Evolutionary conservation across 768 basidiomycete genomes (phyloP), one percentile per base, ranked within the genome.

Genomic region (Amanita muscaria): DNA sequence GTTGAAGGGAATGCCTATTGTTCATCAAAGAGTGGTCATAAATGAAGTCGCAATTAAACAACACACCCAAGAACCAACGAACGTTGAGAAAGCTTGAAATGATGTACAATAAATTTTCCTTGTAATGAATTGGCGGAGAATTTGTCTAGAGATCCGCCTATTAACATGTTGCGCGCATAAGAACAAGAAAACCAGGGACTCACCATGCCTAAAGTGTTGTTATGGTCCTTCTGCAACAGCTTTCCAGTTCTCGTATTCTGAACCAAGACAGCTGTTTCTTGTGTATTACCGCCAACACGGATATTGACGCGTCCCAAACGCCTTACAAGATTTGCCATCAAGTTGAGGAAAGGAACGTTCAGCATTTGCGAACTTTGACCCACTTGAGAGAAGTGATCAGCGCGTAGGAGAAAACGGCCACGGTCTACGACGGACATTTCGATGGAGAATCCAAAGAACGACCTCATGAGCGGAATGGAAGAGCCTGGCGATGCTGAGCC

Each of bases 361-460:
- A n/a, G n/a, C n/a, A n/a, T n/a, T 89, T 89, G 70, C 71, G 72
- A 63, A 45, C 77, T 75, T 38, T 62, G 70, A 21, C 76, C 75
- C 49, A 76, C 74, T 75, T n/a, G n/a, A n/a, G 14, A 23, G 18
- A 1, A 46, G 42, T 41, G 27, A 41, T 25, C n/a, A 11, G 1
- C 29, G 11, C 31, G 27, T 14, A 15, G 4, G 11, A 18, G 9
- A 3, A 9, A 29, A 16, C 18, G 21, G 7, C 5, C 7, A 44
- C 34, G 76, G 44, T 73, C 75, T 5, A 78, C 70, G 6, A 88
- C 78, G 34, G 83, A 83, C 67, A 86, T 72, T 60, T 88, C 86
- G 29, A 88, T 72, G 2, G 80, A 84, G 56, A 88, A 86, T 3
- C 83, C 85, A 46, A 79, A 71, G 54, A 87, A 86, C 16, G 76